Conservation (phyloP, 1,284 basidiomycete species). For the Leucoagaricus sp. region DNA sequence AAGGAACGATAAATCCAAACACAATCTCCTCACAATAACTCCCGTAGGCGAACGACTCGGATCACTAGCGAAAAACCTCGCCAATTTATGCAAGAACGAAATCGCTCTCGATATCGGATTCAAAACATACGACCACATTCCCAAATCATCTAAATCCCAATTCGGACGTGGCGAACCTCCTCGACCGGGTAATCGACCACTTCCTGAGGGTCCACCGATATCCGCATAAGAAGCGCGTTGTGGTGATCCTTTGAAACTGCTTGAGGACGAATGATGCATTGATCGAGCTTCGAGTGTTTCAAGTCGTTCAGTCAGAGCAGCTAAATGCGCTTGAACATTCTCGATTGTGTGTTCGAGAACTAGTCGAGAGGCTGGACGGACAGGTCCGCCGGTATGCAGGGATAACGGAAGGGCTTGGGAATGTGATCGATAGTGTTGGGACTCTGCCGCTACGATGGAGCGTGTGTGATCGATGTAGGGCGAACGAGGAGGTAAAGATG, state of each 20-base stretch:
- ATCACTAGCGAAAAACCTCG: conserved; percentile 56
- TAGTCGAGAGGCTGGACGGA: conserved; percentile 43
- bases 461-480: conserved; percentile 29
- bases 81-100: conserved; percentile 45
- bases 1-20: conserved; percentile 74
- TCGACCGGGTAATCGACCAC: conserved; percentile 34
- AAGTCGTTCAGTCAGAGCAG: conserved; percentile 87
- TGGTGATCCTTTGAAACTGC: conserved; percentile 37
- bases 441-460: conserved; percentile 17
- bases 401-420: conserved; percentile 33
- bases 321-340: conserved; percentile 85
- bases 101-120: conserved; percentile 57
- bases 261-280: conserved; percentile 36
- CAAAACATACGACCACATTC: conserved; percentile 77
- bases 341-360: conserved; percentile 76
- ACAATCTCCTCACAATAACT: conserved; percentile 67
- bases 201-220: background rate
- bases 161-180: conserved; percentile 43
- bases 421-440: background rate
- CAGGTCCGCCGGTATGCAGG: conserved; percentile 32
- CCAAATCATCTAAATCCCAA: conserved; percentile 75
- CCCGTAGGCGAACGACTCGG: conserved; percentile 62
- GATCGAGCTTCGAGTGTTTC: conserved; percentile 68
- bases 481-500: conserved; percentile 37
- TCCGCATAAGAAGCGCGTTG: conserved; percentile 1